Evolutionary conservation across 1,139 yeast species (phyloP).

Genomic region (Kurtzmaniella quercitrusa): DNA sequence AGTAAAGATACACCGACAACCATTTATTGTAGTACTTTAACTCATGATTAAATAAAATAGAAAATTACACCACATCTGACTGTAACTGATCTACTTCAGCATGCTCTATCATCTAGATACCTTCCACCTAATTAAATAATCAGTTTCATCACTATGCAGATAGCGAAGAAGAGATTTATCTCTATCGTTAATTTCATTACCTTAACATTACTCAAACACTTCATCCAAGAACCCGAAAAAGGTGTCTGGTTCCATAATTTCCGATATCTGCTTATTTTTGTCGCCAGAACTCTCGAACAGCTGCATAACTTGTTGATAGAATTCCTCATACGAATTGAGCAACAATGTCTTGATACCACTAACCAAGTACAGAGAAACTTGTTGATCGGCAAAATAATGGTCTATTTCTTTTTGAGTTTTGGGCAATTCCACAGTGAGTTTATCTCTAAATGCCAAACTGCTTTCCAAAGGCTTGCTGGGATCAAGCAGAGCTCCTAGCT

Average conservation of each 20-base stretch:
- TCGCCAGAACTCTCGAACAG: conserved; percentile 9
- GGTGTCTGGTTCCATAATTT: conserved; percentile 56
- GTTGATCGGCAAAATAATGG: conserved; percentile 38
- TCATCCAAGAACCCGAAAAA: conserved; percentile 47
- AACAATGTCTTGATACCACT: conserved; percentile 28
- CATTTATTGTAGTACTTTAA: too few species aligned
- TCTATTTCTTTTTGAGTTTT: conserved; percentile 49
- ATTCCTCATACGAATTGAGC: conserved; percentile 29
- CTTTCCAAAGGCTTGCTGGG: conserved; percentile 25
- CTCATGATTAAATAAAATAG: too few species aligned
- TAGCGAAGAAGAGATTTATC: too few species aligned
- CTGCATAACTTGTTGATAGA: conserved; percentile 18
- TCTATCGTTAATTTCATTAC: too few species aligned
- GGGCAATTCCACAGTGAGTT: conserved; percentile 51
- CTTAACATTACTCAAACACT: conserved; percentile 20
- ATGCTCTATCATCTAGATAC: too few species aligned
- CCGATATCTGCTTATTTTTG: conserved; percentile 22
- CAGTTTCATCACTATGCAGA: too few species aligned
- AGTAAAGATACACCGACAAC: too few species aligned
- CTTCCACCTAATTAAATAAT: too few species aligned
- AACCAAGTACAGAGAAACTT: conserved; percentile 29
- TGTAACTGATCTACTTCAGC: too few species aligned
- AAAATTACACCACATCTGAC: too few species aligned
- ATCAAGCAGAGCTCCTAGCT: conserved; percentile 29
- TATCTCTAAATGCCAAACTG: conserved; percentile 38